Conservation (phyloP, 2,329 filamentous ascomycete genomes). For the Stemphylium lycopersici region DNA sequence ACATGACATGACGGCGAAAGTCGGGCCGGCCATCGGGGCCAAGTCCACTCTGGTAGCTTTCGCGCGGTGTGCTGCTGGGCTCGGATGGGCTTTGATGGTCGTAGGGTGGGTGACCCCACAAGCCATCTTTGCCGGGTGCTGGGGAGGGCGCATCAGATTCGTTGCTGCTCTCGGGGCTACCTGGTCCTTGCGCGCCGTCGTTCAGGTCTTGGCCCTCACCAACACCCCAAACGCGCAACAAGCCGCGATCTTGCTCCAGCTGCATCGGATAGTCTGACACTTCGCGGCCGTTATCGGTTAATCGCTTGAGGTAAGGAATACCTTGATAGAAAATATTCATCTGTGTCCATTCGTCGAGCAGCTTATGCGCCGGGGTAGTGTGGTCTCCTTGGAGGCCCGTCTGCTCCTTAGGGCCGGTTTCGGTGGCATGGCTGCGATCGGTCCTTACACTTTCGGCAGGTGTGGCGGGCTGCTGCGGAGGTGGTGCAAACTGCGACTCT, state of each 20-base stretch:
- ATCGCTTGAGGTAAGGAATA: constrained; percentile 59
- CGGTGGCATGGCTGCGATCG: constrained; percentile 27
- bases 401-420: constrained; percentile 29
- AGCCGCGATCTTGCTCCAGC: constrained; percentile 74
- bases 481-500: constrained; percentile 28
- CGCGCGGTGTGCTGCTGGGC: constrained; percentile 27
- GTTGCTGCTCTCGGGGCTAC: constrained; percentile 44
- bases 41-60: constrained; percentile 56
- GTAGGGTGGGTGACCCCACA: constrained; percentile 58
- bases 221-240: constrained; percentile 76
- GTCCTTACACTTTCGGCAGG: constrained; percentile 44
- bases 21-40: constrained; percentile 60
- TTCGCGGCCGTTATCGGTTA: constrained; percentile 70
- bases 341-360: constrained; percentile 70
- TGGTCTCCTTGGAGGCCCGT: constrained; percentile 77
- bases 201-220: constrained; percentile 74
- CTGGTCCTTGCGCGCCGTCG: constrained; percentile 50
- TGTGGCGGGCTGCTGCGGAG: constrained; percentile 39
- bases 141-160: constrained; percentile 50
- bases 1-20: constrained; percentile 59
- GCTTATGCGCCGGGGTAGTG: constrained; percentile 84
- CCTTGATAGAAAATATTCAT: constrained; percentile 63
- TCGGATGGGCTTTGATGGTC: constrained; percentile 45
- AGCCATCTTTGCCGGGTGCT: constrained; percentile 52
- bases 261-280: constrained; percentile 72